Base-by-base conservation (phyloP, 2,329 filamentous ascomycete genomes). In the Periconia macrospinosa region DNA sequence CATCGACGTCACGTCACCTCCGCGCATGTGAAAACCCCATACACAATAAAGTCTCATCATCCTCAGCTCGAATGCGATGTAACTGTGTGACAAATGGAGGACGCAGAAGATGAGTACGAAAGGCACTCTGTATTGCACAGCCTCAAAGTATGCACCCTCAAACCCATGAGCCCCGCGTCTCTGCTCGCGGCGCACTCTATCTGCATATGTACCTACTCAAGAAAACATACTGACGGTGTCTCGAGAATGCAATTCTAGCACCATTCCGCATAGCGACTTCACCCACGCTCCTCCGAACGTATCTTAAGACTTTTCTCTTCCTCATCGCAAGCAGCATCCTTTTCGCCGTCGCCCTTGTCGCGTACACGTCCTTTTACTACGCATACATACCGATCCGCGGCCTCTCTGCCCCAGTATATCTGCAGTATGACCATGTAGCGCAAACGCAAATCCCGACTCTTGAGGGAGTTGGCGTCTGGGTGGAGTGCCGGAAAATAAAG, bases 291-390 rank as follows among this genome's bases (percentile, higher is more conserved):
- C 79, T 82, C 48, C 81, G 83, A 62, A 82, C 85, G 30, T 90
- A 90, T 68, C 71, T 90, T 45, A 83, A 83, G 54, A 84, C 80
- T 14, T 58, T 81, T 14, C 77, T 88, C 20, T 76, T 86, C 58
- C 67, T 82, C 44, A 59, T 75, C 47, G 78, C 85, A 19, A 81
- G 82, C 2, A 60, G 81, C 15, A 59, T 82, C 41, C 80, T 90
- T 47, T 74, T 88, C 42, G 79, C 76, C 37, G 70, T 85, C 18
- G 86, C 87, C 6, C 73, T 81, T 7, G 66, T 83, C 40, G 85
- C 86, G 33, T 90, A 90, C 68, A 77, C 78, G 35, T 74, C 86
- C 17, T 90, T 91, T 75, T 90, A 90, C 76, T 80, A 82, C 71
- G 81, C 80, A 56, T 89, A 86, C 73, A 83, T 91, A 19, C 88